These are phyloP conservation scores for Aquilaria malaccensis DNA, from an alignment of 345 rosid species.

Conservation along the genomic window DNA sequence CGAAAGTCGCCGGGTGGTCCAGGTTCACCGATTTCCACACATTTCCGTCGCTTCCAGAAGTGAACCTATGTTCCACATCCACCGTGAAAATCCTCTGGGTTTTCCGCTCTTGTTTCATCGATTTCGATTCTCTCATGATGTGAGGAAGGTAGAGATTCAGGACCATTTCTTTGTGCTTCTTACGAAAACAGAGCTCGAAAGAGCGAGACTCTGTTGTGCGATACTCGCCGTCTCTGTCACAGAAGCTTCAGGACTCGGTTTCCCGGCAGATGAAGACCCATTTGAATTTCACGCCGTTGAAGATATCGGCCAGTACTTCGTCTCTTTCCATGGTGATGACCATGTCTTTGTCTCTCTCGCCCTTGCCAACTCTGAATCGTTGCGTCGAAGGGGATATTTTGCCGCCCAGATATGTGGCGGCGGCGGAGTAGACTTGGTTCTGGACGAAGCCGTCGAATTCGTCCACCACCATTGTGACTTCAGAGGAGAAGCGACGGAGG, in stretches of 20 bases:
- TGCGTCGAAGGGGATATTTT: constrained; percentile 27
- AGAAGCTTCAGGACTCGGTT: constrained; percentile 24
- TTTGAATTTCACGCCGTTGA: constrained; percentile 35
- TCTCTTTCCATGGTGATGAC: constrained; percentile 38
- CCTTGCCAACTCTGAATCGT: constrained; percentile 43
- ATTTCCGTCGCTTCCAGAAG: constrained; percentile 34
- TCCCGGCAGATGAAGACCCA: constrained; percentile 43
- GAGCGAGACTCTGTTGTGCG: constrained; percentile 33
- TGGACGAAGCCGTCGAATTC: constrained; percentile 35
- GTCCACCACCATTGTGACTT: constrained; percentile 40
- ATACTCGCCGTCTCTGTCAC: constrained; percentile 16
- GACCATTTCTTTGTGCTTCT: constrained; percentile 41
- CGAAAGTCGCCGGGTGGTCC: constrained; percentile 76
- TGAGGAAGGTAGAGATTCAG: constrained; percentile 43
- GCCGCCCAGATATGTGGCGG: constrained; percentile 34
- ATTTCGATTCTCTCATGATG: constrained; percentile 36
- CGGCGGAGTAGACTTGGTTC: constrained; percentile 43
- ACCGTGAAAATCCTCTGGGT: constrained; percentile 46
- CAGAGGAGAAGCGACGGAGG: constrained; percentile 33
- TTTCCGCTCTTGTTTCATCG: constrained; percentile 35
- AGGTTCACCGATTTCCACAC: constrained; percentile 51
- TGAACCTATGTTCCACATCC: constrained; percentile 18
- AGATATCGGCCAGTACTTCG: constrained; percentile 44
- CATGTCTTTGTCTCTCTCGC: constrained; percentile 45
- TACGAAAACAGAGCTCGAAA: constrained; percentile 50